Evolutionary conservation across 192 early-diverging fungal species (phyloP).

Genomic region (Coemansia sp.): DNA sequence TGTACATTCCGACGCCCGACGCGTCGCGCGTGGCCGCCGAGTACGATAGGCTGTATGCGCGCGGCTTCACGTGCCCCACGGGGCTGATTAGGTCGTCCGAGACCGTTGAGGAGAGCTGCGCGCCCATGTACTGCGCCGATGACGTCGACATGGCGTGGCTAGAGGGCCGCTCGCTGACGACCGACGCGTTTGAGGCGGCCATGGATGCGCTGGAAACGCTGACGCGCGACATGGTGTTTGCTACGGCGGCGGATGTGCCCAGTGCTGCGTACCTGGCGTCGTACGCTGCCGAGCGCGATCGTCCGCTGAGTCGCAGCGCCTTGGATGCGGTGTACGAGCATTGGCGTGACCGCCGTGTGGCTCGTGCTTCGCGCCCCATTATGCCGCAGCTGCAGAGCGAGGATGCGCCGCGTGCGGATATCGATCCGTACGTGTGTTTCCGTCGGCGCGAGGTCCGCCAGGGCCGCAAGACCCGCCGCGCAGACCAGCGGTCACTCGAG

Average conservation of each 20-base stretch:
- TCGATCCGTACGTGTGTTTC: conserved; percentile 96
- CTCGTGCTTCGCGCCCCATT: conserved; percentile 20
- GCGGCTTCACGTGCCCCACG: conserved; percentile 66
- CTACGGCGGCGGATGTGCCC: conserved; percentile 31
- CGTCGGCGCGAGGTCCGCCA: conserved; percentile 88
- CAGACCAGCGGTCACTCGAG: conserved; percentile 82
- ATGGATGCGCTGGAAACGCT: conserved; percentile 75
- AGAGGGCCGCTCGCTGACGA: conserved; percentile 40
- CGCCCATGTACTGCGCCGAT: conserved; percentile 85
- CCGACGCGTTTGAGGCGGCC: conserved; percentile 73
- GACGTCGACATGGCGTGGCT: conserved; percentile 80
- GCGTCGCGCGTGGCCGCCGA: conserved; percentile 67
- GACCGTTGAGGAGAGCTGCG: conserved; percentile 82
- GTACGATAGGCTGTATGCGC: conserved; percentile 68
- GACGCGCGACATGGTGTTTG: conserved; percentile 62
- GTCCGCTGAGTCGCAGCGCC: conserved; percentile 8
- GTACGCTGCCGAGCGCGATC: conserved; percentile 38
- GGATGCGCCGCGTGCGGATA: conserved; percentile 64
- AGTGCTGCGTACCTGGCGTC: conserved; percentile 28
- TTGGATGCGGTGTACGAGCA: conserved; percentile 25
- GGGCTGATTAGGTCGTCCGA: conserved; percentile 83
- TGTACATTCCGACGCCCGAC: conserved; percentile 91
- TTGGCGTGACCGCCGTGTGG: conserved; percentile 33
- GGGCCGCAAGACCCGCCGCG: conserved; percentile 80
- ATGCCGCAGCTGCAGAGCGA: conserved; percentile 54